Evolutionary conservation across 2,329 filamentous ascomycete genomes (phyloP).

Genomic region (Eutypella sp.): DNA sequence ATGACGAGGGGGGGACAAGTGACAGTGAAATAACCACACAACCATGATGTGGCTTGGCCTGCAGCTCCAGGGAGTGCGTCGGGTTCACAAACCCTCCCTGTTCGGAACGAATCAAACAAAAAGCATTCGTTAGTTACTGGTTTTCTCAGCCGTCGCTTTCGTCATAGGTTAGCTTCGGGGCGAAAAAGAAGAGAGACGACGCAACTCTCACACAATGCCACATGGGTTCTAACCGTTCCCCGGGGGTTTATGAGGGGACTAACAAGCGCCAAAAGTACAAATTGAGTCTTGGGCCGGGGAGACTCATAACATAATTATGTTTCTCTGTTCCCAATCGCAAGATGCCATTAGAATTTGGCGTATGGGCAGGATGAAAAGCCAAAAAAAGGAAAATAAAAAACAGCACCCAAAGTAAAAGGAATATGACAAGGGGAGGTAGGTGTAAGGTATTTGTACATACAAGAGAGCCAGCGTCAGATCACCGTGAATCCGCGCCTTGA

Average conservation of each 20-base stretch:
- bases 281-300: too few species aligned
- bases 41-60: too few species aligned
- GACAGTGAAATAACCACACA: neutral
- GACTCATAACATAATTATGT: too few species aligned
- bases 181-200: neutral
- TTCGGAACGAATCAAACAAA: slow-evolving; percentile 10
- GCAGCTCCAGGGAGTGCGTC: neutral
- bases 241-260: neutral
- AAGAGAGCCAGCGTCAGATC: slow-evolving; percentile 71
- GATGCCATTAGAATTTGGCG: neutral
- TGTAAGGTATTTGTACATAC: slow-evolving; percentile 41
- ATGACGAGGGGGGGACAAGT: neutral
- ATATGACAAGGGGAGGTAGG: slow-evolving; percentile 1
- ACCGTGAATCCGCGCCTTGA: slow-evolving; percentile 81
- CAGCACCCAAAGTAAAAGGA: slow-evolving; percentile 4
- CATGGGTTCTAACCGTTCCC: neutral
- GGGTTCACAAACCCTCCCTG: slow-evolving; percentile 17
- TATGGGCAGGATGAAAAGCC: slow-evolving; percentile 7
- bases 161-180: neutral
- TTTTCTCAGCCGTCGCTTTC: slow-evolving; percentile 11
- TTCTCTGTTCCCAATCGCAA: neutral
- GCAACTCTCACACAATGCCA: too few species aligned
- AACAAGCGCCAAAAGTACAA: slow-evolving; percentile 1
- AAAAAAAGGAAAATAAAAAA: neutral
- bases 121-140: slow-evolving; percentile 14